A percentile compares a stretch with the other conserved stretches of the same genome.
Conservation (phyloP, 495 filamentous ascomycete genomes). For the Astrothelium macrocarpum region DNA sequence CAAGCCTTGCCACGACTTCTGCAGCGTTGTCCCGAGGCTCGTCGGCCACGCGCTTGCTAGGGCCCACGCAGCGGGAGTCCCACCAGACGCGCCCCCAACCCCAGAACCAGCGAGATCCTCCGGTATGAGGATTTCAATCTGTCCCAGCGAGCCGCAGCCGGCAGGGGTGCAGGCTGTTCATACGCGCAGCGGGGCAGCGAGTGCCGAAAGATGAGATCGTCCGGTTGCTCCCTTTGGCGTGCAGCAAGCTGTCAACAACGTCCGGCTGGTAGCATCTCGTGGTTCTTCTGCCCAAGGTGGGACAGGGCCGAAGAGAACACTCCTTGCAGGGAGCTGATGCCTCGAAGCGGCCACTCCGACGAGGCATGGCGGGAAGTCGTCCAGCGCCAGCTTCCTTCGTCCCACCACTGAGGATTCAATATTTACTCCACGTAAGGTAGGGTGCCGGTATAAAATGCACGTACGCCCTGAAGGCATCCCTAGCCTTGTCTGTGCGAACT, state of each 20-base stretch:
- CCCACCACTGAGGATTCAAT: constrained; percentile 1
- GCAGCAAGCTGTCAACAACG: constrained; percentile 1
- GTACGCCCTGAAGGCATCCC: background rate
- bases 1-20: background rate
- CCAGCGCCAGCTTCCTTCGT: constrained; percentile 6
- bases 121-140: background rate
- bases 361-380: background rate
- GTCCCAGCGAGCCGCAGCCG: background rate
- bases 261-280: constrained; percentile 5
- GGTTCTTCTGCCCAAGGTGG: background rate
- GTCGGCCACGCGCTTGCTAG: constrained; percentile 4
- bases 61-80: background rate
- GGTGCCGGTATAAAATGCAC: background rate
- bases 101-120: constrained; percentile 4
- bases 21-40: background rate
- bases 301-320: background rate
- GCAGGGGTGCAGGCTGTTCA: background rate
- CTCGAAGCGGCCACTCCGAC: constrained; percentile 5
- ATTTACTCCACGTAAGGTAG: background rate
- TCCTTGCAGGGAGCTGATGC: constrained; percentile 4
- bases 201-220: constrained; percentile 2
- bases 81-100: background rate
- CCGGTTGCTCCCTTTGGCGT: constrained; percentile 2
- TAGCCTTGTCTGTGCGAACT: background rate
- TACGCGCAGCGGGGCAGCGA: background rate